Evolutionary conservation across 139 green algal species (phyloP).

Genomic region (Chlorella vulgaris): DNA sequence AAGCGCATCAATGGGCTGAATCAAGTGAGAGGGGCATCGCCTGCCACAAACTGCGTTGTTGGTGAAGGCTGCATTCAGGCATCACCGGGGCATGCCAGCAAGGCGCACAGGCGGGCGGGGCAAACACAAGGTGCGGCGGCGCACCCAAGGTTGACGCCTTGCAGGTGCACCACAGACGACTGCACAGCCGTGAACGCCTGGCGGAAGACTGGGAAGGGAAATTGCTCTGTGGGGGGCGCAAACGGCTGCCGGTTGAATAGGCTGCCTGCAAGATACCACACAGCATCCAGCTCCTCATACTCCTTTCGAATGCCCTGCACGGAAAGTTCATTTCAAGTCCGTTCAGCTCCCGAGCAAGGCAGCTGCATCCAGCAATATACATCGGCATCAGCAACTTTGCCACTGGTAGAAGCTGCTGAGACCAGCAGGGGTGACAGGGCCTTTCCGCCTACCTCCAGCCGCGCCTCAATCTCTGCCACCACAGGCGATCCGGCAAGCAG

Average conservation of each 20-base stretch:
- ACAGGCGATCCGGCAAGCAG: slow-evolving; percentile 81
- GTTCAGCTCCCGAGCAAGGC: neutral
- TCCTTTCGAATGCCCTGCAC: slow-evolving; percentile 77
- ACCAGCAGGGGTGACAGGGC: neutral
- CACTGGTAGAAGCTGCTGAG: neutral
- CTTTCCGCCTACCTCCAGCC: slow-evolving; percentile 48
- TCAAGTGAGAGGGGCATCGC: too few species aligned
- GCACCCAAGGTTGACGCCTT: slow-evolving; percentile 74
- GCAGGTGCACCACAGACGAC: slow-evolving; percentile 90
- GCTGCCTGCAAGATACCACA: slow-evolving; percentile 78
- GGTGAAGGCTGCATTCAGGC: too few species aligned
- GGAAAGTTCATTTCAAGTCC: too few species aligned
- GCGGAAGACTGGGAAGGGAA: slow-evolving; percentile 77
- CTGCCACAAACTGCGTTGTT: too few species aligned
- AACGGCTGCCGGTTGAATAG: slow-evolving; percentile 77
- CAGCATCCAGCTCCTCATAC: slow-evolving; percentile 91
- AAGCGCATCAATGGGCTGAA: too few species aligned
- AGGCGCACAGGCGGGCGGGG: too few species aligned
- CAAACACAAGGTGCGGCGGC: too few species aligned
- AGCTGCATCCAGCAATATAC: too few species aligned
- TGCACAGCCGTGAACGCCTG: slow-evolving; percentile 93
- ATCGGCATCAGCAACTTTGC: neutral
- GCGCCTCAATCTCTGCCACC: slow-evolving; percentile 62
- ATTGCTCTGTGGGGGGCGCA: slow-evolving; percentile 92
- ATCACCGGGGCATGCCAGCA: too few species aligned